Evolutionary conservation across 2,329 filamentous ascomycete species (phyloP), one percentile per base, ranked within the genome.

Genomic region (Cladorrhinum sp.): DNA sequence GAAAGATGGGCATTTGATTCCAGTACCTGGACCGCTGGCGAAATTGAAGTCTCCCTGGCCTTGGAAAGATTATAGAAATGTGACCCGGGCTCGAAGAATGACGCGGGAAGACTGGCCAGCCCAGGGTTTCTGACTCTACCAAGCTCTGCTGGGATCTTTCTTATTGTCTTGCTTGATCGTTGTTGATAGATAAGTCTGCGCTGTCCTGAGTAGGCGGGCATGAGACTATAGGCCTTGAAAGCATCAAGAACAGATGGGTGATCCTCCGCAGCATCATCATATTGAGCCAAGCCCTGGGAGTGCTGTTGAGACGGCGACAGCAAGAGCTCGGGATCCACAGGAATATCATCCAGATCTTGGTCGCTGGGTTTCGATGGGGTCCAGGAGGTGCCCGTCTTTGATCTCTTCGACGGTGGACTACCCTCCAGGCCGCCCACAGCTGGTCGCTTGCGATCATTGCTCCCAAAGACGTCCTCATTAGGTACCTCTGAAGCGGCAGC

Each of bases 1-100:
- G 71, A 72, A 22, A 79, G 63, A 25, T 69, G 71, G 0, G 74
- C 77, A 27, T 79, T 80, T 8, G 78, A 77, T 7, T 72, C 68
- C n/a, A 80, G 67, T 54, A 80, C 79, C 4, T 69, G 68, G 7
- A 78, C 61, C 12, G 62, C 64, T 5, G 62, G 54, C 1, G 60
- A 24, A 24, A 25, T 10, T 24, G 12, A 18, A 55, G 27, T 20
- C 20, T 55, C 24, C 12, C 22, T 23, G 16, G n/a, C 38, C 29
- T 12, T n/a, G 32, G 22, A 24, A 23, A 56, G 32, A 2, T 29
- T 49, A 38, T 56, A 24, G 12, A 56, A 56, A 27, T 49, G 25
- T 12, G 53, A 56, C 3, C 53, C 53, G 12, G 38, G 23, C 7
- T 48, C 12, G 38, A 56, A 72, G 50, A 72, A 72, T 3, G 54